A percentile compares a stretch with the other conserved stretches of the same genome.
phyloP scores from a whole-genome alignment of 768 basidiomycete genomes.

The Suillus spraguei region DNA sequence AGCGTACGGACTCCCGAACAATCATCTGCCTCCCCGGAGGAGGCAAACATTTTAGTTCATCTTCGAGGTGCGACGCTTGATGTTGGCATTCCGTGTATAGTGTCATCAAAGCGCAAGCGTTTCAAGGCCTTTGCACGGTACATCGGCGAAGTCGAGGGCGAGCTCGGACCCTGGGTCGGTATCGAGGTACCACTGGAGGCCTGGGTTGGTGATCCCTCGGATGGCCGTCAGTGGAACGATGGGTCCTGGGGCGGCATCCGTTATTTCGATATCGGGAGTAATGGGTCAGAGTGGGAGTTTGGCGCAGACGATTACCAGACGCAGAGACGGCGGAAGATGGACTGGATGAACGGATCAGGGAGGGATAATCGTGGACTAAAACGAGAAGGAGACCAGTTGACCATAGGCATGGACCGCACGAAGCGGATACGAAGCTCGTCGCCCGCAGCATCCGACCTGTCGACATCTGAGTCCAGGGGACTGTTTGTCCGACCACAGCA shows the following conservation, averaged over 20 bases:
- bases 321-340: constrained; percentile 45
- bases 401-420: constrained; percentile 38
- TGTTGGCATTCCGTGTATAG: constrained; percentile 89
- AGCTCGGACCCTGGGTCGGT: constrained; percentile 86
- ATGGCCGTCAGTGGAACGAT: constrained; percentile 84
- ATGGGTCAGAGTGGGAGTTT: constrained; percentile 65
- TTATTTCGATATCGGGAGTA: constrained; percentile 77
- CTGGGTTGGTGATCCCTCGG: constrained; percentile 52
- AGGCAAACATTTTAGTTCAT: constrained; percentile 19
- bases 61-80: constrained; percentile 75
- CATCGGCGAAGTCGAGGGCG: constrained; percentile 84
- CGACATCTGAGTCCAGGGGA: constrained; percentile 66
- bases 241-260: constrained; percentile 80
- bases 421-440: constrained; percentile 71
- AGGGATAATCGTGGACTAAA: constrained; percentile 40
- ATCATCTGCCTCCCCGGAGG: constrained; percentile 25
- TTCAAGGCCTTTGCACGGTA: constrained; percentile 89
- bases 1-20: constrained; percentile 23
- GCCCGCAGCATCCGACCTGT: constrained; percentile 61
- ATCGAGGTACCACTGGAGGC: constrained; percentile 78
- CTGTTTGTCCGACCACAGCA: constrained; percentile 86
- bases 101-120: constrained; percentile 77
- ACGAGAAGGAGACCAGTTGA: constrained; percentile 60
- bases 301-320: constrained; percentile 51
- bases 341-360: constrained; percentile 34